A percentile compares a stretch with the other conserved stretches of the same genome.
Conservation (phyloP, 306 rosid genomes). For the Alnus glutinosa region DNA sequence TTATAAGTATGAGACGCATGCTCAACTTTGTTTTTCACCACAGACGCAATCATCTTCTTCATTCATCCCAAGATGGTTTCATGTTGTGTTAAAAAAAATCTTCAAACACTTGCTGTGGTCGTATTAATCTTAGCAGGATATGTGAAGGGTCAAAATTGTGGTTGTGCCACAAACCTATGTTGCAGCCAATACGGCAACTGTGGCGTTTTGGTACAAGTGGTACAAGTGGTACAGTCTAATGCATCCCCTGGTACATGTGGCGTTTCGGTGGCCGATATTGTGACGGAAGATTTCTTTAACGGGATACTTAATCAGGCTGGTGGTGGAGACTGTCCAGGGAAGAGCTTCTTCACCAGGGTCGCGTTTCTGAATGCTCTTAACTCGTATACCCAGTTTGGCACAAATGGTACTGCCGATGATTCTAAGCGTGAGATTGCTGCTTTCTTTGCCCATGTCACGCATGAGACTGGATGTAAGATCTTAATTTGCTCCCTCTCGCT, state of each 20-base stretch:
- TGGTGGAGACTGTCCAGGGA: slow-evolving; percentile 47
- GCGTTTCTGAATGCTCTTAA: slow-evolving; percentile 53
- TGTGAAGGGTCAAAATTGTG: slow-evolving; percentile 50
- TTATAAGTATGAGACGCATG: background rate
- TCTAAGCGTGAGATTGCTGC: slow-evolving; percentile 85
- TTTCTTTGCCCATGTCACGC: slow-evolving; percentile 78
- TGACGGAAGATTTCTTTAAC: slow-evolving; percentile 52
- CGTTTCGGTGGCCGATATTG: slow-evolving; percentile 52
- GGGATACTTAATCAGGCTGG: slow-evolving; percentile 51
- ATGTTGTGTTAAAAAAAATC: background rate
- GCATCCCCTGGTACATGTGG: slow-evolving; percentile 5
- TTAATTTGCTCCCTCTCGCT: background rate
- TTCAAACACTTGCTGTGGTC: slow-evolving; percentile 2
- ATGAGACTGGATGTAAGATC: slow-evolving; percentile 74
- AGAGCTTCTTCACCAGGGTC: slow-evolving; percentile 52
- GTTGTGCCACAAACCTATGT: slow-evolving; percentile 54
- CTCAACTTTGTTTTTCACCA: background rate
- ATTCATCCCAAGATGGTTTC: slow-evolving; percentile 1
- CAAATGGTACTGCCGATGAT: slow-evolving; percentile 41
- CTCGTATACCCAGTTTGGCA: slow-evolving; percentile 50
- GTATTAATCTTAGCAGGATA: slow-evolving; percentile 4
- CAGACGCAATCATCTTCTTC: background rate
- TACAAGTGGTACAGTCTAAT: too few relatives aligned
- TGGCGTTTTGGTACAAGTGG: too few relatives aligned
- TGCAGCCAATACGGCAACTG: slow-evolving; percentile 72